phyloP scores from a whole-genome alignment of 129 eudicot genomes.

The Tagetes patula region DNA sequence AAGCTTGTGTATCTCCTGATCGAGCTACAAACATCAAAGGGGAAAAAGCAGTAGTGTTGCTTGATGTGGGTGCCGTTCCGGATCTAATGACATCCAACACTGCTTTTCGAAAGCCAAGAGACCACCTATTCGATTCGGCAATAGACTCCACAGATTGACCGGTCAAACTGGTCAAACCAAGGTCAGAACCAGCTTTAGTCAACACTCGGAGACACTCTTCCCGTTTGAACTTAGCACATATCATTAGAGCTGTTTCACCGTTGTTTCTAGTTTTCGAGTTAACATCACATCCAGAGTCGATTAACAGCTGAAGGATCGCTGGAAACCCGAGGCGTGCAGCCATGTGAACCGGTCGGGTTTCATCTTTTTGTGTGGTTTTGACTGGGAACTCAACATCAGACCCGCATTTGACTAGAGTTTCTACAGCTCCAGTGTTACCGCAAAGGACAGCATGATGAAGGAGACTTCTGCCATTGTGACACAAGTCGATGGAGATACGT shows the following conservation, averaged over 20 bases:
- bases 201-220: conserved; percentile 68
- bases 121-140: conserved; percentile 57
- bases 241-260: conserved; percentile 78
- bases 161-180: conserved; percentile 49
- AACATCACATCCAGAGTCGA: conserved; percentile 66
- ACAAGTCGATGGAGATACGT: conserved; percentile 30
- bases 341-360: conserved; percentile 71
- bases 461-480: conserved; percentile 68
- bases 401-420: conserved; percentile 53
- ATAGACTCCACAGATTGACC: conserved; percentile 55
- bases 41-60: conserved; percentile 49
- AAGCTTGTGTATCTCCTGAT: conserved; percentile 57
- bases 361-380: conserved; percentile 44
- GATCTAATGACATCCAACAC: conserved; percentile 47
- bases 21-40: conserved; percentile 63
- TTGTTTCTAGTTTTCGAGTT: conserved; percentile 47
- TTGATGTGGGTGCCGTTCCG: conserved; percentile 53
- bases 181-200: conserved; percentile 72
- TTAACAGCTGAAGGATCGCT: conserved; percentile 44
- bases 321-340: conserved; percentile 71
- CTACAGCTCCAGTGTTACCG: conserved; percentile 52
- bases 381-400: conserved; percentile 54
- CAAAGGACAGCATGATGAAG: conserved; percentile 90
- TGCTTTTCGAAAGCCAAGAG: conserved; percentile 47
- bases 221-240: conserved; percentile 52